Evolutionary conservation across 2,329 filamentous ascomycete genomes (phyloP).

Genomic region (Penicillium concentricum): DNA sequence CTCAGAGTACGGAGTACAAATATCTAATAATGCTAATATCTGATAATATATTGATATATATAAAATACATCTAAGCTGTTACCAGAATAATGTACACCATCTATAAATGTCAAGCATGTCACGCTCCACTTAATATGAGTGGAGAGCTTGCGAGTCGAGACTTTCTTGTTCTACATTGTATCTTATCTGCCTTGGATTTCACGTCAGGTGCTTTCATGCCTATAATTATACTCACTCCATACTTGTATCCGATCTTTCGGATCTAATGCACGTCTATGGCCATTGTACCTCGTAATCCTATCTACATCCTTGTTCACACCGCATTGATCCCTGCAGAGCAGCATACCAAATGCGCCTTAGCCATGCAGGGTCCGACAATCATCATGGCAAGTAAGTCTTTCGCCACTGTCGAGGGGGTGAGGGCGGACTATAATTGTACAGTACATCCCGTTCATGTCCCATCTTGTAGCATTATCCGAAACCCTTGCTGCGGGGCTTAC

Average conservation of each 20-base stretch:
- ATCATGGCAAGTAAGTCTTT: slow-evolving; percentile 11
- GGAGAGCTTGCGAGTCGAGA: slow-evolving; percentile 1
- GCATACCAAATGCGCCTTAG: slow-evolving; percentile 15
- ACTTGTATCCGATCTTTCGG: neutral
- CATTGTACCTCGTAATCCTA: neutral
- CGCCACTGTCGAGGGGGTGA: slow-evolving; percentile 15
- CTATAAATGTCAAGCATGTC: neutral
- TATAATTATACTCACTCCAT: neutral
- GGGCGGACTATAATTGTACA: neutral
- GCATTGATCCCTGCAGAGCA: slow-evolving; percentile 6
- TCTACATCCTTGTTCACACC: neutral
- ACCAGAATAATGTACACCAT: neutral
- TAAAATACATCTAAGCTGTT: neutral
- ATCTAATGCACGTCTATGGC: neutral
- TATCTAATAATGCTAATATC: neutral
- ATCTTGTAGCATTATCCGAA: neutral
- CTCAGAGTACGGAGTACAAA: neutral
- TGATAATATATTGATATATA: neutral
- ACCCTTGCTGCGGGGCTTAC: neutral
- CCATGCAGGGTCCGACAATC: slow-evolving; percentile 6
- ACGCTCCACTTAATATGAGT: neutral
- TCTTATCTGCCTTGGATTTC: neutral
- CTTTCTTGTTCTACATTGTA: neutral
- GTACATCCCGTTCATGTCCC: neutral
- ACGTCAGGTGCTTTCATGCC: neutral